Percentiles rank a stretch among this genome's conserved stretches.
These are phyloP conservation scores for Sinapis alba DNA, from an alignment of 441 rosid genomes.

Conservation along the genomic window DNA sequence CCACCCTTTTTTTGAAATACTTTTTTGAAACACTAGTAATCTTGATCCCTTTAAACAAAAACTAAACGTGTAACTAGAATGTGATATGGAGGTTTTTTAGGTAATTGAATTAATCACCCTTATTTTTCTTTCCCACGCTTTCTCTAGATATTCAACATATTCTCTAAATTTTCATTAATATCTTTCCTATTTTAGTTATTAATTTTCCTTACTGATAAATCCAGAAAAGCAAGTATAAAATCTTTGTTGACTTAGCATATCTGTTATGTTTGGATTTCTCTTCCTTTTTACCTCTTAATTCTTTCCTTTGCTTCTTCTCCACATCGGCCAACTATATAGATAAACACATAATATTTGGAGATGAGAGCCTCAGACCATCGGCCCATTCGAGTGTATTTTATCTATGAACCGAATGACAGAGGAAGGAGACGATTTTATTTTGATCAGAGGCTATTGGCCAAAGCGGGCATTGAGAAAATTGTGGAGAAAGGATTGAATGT, in stretches of 20 bases:
- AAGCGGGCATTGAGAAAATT: background rate
- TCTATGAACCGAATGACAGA: background rate
- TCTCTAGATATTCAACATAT: background rate
- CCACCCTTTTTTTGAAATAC: too few relatives aligned
- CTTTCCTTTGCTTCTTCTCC: conserved; percentile 7
- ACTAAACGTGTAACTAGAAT: background rate
- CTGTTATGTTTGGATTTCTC: background rate
- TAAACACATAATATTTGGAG: background rate
- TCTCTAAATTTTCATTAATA: background rate
- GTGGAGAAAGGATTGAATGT: background rate
- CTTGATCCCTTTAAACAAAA: background rate
- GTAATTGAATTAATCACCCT: background rate
- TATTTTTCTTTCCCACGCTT: background rate
- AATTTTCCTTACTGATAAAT: background rate
- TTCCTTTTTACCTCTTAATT: background rate
- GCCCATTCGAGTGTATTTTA: background rate
- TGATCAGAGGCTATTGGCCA: background rate
- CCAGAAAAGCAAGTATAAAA: background rate
- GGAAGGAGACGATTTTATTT: background rate
- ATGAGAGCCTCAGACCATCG: background rate
- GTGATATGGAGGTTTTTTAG: background rate
- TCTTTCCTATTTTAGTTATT: background rate
- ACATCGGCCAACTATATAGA: background rate
- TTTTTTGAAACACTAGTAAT: too few relatives aligned
- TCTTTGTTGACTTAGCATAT: background rate